Percentiles rank a stretch among this genome's conserved stretches.
phyloP scores from a whole-genome alignment of 2,329 filamentous ascomycete genomes.

The Drechslerella coelobrocha region DNA sequence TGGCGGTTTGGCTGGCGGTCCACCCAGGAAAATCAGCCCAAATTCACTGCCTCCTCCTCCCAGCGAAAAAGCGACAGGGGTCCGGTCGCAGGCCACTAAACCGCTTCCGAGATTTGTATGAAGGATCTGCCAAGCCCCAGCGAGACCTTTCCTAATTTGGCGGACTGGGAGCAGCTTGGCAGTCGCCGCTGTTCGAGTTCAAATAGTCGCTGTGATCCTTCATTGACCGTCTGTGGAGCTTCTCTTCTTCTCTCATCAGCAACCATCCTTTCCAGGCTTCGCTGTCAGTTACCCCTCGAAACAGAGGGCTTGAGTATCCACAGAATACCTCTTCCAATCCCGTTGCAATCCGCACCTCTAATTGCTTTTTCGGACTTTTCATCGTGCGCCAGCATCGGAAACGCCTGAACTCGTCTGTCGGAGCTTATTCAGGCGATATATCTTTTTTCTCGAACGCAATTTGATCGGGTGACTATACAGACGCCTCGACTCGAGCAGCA shows the following conservation, averaged over 20 bases:
- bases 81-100: not conserved
- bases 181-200: conserved; percentile 16
- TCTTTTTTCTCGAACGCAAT: not conserved
- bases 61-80: not conserved
- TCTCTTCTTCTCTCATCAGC: conserved; percentile 8
- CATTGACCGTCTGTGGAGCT: conserved; percentile 19
- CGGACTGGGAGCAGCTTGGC: conserved; percentile 9
- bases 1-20: conserved; percentile 15
- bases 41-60: not conserved
- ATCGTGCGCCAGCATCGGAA: conserved; percentile 12
- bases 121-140: conserved; percentile 45
- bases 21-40: conserved; percentile 34
- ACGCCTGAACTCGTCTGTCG: conserved; percentile 14
- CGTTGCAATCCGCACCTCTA: conserved; percentile 1
- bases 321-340: conserved; percentile 2
- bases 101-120: conserved; percentile 28
- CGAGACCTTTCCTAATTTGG: conserved; percentile 21
- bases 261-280: not conserved
- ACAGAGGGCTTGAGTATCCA: conserved; percentile 1
- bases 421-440: not conserved
- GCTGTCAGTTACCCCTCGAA: conserved; percentile 3
- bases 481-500: conserved; percentile 12
- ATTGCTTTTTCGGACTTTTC: conserved; percentile 15
- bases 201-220: conserved; percentile 47
- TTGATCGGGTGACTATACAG: not conserved